Conservation (phyloP, 2,329 filamentous ascomycete genomes). For the Xylariaceae sp. region DNA sequence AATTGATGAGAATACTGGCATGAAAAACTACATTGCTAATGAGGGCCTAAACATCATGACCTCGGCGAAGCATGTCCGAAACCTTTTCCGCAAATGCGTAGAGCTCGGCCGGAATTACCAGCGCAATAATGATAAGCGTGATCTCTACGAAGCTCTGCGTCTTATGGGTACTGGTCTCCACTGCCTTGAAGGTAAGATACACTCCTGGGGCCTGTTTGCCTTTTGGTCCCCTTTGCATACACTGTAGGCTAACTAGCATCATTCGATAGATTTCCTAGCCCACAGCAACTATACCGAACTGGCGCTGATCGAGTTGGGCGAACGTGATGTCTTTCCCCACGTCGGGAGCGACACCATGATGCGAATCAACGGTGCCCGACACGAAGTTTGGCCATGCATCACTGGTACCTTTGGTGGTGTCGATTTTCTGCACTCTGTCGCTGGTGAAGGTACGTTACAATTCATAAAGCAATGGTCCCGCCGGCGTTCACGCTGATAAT, state of each 20-base stretch:
- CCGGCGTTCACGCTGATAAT: neutral
- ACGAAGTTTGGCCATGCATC: slow-evolving; percentile 72
- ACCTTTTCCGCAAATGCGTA: slow-evolving; percentile 69
- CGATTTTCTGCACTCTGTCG: slow-evolving; percentile 88
- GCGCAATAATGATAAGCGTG: slow-evolving; percentile 61
- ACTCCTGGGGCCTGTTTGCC: no score
- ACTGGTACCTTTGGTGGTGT: slow-evolving; percentile 94
- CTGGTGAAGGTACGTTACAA: slow-evolving; percentile 49
- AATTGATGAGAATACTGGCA: slow-evolving; percentile 68
- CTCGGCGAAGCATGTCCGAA: slow-evolving; percentile 71
- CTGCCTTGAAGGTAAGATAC: slow-evolving; percentile 66
- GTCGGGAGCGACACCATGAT: slow-evolving; percentile 73
- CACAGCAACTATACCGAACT: slow-evolving; percentile 93
- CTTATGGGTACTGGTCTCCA: slow-evolving; percentile 84
- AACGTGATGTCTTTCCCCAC: slow-evolving; percentile 78
- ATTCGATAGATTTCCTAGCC: slow-evolving; percentile 68
- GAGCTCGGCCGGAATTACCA: slow-evolving; percentile 74
- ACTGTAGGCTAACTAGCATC: no score
- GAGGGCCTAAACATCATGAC: slow-evolving; percentile 75
- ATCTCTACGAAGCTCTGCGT: slow-evolving; percentile 82
- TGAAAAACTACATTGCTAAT: slow-evolving; percentile 95
- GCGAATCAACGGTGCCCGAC: slow-evolving; percentile 60
- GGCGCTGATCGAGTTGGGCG: slow-evolving; percentile 80
- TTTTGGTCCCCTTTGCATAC: no score
- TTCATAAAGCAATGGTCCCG: neutral